phyloP scores from a whole-genome alignment of 495 filamentous ascomycete genomes.

The Podospora pseudoanserina region DNA sequence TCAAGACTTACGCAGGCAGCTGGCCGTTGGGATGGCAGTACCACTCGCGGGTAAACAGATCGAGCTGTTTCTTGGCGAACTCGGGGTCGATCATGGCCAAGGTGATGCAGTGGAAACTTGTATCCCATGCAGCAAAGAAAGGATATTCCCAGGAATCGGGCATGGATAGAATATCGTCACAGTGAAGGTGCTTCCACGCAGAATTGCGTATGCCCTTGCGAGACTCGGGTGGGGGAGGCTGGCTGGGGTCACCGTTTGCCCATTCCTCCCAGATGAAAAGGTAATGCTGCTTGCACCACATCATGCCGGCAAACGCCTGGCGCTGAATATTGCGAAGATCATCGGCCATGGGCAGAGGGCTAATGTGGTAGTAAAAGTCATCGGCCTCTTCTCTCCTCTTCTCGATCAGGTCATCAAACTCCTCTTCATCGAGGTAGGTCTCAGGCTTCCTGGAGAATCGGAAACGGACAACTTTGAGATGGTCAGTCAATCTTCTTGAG shows the following conservation, averaged over 20 bases:
- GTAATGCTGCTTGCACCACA: constrained; percentile 97
- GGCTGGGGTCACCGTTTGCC: constrained; percentile 71
- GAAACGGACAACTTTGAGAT: constrained; percentile 74
- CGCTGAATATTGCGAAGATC: constrained; percentile 93
- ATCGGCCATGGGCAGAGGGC: constrained; percentile 88
- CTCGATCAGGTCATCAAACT: constrained; percentile 88
- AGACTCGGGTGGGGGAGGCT: constrained; percentile 77
- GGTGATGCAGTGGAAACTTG: constrained; percentile 93
- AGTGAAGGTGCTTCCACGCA: constrained; percentile 88
- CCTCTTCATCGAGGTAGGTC: constrained; percentile 82
- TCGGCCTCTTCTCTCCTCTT: constrained; percentile 81
- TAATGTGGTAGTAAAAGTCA: constrained; percentile 92
- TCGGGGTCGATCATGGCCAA: constrained; percentile 96
- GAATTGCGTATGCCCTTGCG: constrained; percentile 80
- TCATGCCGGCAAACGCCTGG: constrained; percentile 91
- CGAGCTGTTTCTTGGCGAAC: constrained; percentile 95
- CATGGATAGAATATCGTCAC: constrained; percentile 95
- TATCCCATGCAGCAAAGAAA: constrained; percentile 97
- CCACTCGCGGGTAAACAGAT: constrained; percentile 94
- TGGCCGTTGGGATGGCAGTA: constrained; percentile 99
- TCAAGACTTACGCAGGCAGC: constrained; percentile 52
- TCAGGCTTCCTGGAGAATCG: constrained; percentile 70
- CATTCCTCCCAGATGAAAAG: constrained; percentile 97
- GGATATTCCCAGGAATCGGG: constrained; percentile 98
- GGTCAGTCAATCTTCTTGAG: constrained; percentile 8